Base-by-base conservation (phyloP, 2,329 filamentous ascomycete genomes). In the Stemphylium lycopersici region DNA sequence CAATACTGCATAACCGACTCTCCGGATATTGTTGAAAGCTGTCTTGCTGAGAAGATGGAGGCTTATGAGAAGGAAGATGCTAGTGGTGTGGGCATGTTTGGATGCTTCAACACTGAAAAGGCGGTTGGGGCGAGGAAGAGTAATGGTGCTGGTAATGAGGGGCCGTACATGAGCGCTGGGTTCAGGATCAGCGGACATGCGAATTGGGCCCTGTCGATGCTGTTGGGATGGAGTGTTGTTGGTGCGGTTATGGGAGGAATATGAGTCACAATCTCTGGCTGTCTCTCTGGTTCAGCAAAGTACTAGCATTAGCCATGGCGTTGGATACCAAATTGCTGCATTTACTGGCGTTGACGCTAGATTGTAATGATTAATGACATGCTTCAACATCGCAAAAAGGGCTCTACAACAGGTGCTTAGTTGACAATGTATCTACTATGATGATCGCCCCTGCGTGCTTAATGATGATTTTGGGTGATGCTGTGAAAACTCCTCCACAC, bases 1-100 rank as follows among this genome's bases (percentile, higher is more conserved):
- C 58, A 62, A 38, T 71, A 61, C 55, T 70, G 68, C 52, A 61
- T 59, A 4, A 68, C 66, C 16, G 53, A 66, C 12, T 51, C 26
- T 24, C 50, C 44, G 34, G 52, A 49, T 2, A 49, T 55, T 15
- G 61, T 63, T 4, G 38, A 47, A 11, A 53, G 50, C 12, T 63
- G 61, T 42, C 41, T 63, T 15, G 47, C 49, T n/a, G 39, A 56
- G 24, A 63, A 59, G 36, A 52, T 62, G 40, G 46, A 52, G 2
- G 55, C 41, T 18, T 62, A 58, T 13, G 48, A 52, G 4, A 55
- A 33, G 6, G 45, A 42, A 7, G 32, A 29, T 4, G 40, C 47
- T 20, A 15, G 40, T 13, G 36, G 51, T 10, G 36, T 15, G 36
- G 46, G 40, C 6, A 41, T 37, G 13, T 61, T 61, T 18, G 53